Evolutionary conservation across 2,329 filamentous ascomycete species (phyloP), one percentile per base, ranked within the genome.

Genomic region (Periglandula ipomoeae): DNA sequence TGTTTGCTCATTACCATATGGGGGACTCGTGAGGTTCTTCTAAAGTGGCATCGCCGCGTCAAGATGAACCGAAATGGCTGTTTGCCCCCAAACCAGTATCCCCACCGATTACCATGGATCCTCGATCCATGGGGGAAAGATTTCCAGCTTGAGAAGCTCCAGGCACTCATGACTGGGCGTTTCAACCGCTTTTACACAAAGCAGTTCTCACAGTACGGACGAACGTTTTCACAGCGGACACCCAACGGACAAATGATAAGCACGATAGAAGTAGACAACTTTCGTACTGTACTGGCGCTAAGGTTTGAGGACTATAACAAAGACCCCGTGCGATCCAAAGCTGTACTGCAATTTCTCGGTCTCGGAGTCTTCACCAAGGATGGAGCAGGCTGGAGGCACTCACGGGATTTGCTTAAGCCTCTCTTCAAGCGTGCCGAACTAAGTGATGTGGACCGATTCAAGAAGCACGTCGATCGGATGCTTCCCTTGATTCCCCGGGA

Each of bases 391-490:
- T 50, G 48, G 48, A 38, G 40, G 43, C 48, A 44, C 26, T 50
- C 48, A 15, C 37, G 48, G 24, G 44, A 50, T 9, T 24, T 46
- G 38, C 38, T 50, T 2, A 39, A 30, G 22, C 48, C 48, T 8
- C 37, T 50, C 17, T 50, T 50, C 22, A 38, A 26, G 23, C 48
- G 48, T 15, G 48, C 48, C 7, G 38, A 50, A 30, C 19, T 50
- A 19, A 50, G 48, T 26, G 48, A 50, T 20, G 13, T 50, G 24
- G 24, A 50, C 15, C 48, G 32, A 7, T 50, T 50, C 39, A 44
- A 50, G 44, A 50, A 44, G 22, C 48, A 50, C 26, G 48, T 50
- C 24, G 44, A 50, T 24, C 38, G 48, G 22, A 47, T 50, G 48
- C 44, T 50, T 24, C 9, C 17, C 24, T 19, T 43, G 11, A 40